Evolutionary conservation across 495 filamentous ascomycete species (phyloP).

Genomic region (Podospora comata): DNA sequence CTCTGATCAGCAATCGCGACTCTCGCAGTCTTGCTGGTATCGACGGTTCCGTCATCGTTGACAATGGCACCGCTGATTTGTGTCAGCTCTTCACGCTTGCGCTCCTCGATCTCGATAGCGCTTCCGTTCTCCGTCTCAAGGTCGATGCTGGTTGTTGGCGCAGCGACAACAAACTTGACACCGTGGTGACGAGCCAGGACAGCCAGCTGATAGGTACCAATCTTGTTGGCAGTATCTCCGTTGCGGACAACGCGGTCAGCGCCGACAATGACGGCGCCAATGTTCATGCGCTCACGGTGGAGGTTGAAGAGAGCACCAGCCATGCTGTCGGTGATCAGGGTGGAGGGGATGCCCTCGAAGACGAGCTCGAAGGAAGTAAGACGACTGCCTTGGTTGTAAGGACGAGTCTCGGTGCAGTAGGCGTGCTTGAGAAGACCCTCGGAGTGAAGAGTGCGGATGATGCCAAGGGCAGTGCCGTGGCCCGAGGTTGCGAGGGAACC

Average conservation of each 20-base stretch:
- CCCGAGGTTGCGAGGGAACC: slow-evolving; percentile 96
- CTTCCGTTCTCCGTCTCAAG: slow-evolving; percentile 68
- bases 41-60: slow-evolving; percentile 46
- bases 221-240: slow-evolving; percentile 97
- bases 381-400: slow-evolving; percentile 96
- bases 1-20: slow-evolving; percentile 77
- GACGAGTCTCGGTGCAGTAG: slow-evolving; percentile 94
- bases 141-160: slow-evolving; percentile 92
- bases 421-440: slow-evolving; percentile 65
- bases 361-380: slow-evolving; percentile 94
- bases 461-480: slow-evolving; percentile 91
- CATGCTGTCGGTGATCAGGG: slow-evolving; percentile 95
- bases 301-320: slow-evolving; percentile 72
- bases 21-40: slow-evolving; percentile 55
- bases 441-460: slow-evolving; percentile 79
- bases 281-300: slow-evolving; percentile 53
- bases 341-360: slow-evolving; percentile 88
- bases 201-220: slow-evolving; percentile 90
- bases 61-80: slow-evolving; percentile 71
- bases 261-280: slow-evolving; percentile 86
- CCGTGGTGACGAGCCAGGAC: slow-evolving; percentile 82
- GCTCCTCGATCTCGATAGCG: slow-evolving; percentile 85
- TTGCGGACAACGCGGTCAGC: slow-evolving; percentile 94
- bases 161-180: slow-evolving; percentile 92
- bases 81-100: slow-evolving; percentile 72